These are phyloP conservation scores for Amylostereum chailletii DNA, from an alignment of 1,284 basidiomycete species.

Conservation along the genomic window DNA sequence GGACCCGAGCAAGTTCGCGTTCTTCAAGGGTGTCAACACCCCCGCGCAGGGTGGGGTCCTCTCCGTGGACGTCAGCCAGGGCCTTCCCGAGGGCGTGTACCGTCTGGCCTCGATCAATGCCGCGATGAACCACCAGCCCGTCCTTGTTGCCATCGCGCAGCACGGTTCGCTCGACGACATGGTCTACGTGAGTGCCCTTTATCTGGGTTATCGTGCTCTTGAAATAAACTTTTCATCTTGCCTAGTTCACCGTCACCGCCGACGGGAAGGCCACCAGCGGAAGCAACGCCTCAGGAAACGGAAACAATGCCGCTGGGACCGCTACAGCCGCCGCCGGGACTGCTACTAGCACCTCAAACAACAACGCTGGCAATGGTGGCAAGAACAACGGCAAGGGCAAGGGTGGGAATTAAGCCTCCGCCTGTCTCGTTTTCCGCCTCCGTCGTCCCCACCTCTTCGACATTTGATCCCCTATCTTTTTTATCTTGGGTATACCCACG, in stretches of 20 bases:
- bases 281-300: conserved; percentile 9
- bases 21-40: conserved; percentile 62
- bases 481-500: too few relatives aligned
- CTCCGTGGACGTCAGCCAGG: conserved; percentile 41
- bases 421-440: too few relatives aligned
- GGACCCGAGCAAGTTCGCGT: conserved; percentile 48
- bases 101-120: conserved; percentile 48
- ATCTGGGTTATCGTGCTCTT: conserved; percentile 9
- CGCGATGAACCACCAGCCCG: conserved; percentile 63
- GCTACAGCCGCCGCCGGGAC: conserved; percentile 12
- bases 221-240: not conserved
- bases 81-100: conserved; percentile 55
- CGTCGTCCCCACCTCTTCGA: too few relatives aligned
- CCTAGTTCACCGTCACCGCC: conserved; percentile 31
- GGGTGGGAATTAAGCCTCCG: conserved; percentile 5
- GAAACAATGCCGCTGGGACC: conserved; percentile 14
- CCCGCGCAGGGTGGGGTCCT: conserved; percentile 40
- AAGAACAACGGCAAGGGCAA: conserved; percentile 1
- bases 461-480: too few relatives aligned
- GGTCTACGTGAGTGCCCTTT: conserved; percentile 37
- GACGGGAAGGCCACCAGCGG: conserved; percentile 13
- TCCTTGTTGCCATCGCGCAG: conserved; percentile 51
- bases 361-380: conserved; percentile 8
- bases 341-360: conserved; percentile 2
- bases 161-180: conserved; percentile 51